These are phyloP conservation scores for Saccharomycopsis fibuligera DNA, from an alignment of 805 yeast genomes.

Conservation along the genomic window DNA sequence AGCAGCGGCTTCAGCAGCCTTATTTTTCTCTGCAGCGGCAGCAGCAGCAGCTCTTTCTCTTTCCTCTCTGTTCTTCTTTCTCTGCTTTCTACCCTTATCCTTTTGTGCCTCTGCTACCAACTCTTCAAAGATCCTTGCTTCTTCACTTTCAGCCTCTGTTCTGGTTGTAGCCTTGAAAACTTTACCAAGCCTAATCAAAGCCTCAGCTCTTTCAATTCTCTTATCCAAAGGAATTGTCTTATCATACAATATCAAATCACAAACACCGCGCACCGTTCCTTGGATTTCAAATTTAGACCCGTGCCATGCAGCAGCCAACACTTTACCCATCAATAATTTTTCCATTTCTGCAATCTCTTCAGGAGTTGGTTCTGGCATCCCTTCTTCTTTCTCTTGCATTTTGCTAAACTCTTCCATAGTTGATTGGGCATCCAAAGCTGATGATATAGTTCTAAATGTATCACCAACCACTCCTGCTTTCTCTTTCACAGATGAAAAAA, in stretches of 20 bases:
- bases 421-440: constrained; percentile 73
- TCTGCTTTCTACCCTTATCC: constrained; percentile 29
- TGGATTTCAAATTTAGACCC: constrained; percentile 76
- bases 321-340: constrained; percentile 70
- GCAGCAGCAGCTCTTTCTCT: constrained; percentile 11
- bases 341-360: constrained; percentile 69
- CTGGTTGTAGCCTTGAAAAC: constrained; percentile 55
- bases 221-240: constrained; percentile 40
- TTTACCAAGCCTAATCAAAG: constrained; percentile 53
- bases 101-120: constrained; percentile 49
- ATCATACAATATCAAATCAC: constrained; percentile 60
- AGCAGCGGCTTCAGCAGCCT: neutral
- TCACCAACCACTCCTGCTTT: constrained; percentile 69
- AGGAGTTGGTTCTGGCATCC: constrained; percentile 44
- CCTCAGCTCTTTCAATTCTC: constrained; percentile 55
- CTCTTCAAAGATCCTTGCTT: constrained; percentile 72
- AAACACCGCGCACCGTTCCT: constrained; percentile 63
- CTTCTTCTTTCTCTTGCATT: constrained; percentile 47
- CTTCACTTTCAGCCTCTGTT: constrained; percentile 65
- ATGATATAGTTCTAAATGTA: constrained; percentile 61
- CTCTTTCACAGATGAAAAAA: constrained; percentile 64
- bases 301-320: constrained; percentile 79
- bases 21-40: neutral
- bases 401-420: constrained; percentile 69
- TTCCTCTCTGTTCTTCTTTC: constrained; percentile 16